Conservation (phyloP, 176 grass and related monocot species). For the Lolium multiflorum region DNA sequence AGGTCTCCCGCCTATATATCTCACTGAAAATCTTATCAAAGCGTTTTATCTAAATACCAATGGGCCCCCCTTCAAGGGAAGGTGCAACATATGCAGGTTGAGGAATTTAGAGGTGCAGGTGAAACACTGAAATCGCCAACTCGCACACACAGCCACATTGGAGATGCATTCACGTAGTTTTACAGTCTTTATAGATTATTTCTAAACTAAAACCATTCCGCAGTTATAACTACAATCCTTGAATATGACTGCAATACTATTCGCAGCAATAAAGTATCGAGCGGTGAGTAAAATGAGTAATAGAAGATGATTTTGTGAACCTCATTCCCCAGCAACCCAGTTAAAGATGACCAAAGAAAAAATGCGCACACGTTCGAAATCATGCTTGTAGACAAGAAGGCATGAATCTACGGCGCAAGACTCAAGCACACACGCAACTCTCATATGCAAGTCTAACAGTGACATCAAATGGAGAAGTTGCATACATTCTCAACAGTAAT, state of each 20-base stretch:
- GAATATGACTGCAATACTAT: not conserved
- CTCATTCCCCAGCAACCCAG: not conserved
- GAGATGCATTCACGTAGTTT: not conserved
- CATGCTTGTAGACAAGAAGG: not conserved
- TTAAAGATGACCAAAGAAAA: not conserved
- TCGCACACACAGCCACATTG: not conserved
- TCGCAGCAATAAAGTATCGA: not conserved
- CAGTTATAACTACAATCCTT: not conserved
- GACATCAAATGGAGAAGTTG: not conserved
- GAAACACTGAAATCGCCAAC: not conserved
- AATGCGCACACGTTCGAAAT: not conserved
- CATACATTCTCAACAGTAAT: not conserved
- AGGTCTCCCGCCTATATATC: not conserved
- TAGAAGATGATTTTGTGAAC: not conserved
- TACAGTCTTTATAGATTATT: not conserved
- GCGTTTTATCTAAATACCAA: not conserved
- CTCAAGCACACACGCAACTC: not conserved
- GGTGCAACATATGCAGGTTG: not conserved
- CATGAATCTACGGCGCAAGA: not conserved
- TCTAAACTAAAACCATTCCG: slow-evolving; percentile 4
- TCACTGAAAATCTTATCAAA: not conserved
- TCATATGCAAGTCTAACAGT: not conserved
- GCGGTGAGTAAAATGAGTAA: not conserved
- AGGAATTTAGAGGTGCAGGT: not conserved
- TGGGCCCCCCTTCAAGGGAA: not conserved